Evolutionary conservation across 805 yeast genomes (phyloP).

Genomic region (Kodamaea kakaduensis): DNA sequence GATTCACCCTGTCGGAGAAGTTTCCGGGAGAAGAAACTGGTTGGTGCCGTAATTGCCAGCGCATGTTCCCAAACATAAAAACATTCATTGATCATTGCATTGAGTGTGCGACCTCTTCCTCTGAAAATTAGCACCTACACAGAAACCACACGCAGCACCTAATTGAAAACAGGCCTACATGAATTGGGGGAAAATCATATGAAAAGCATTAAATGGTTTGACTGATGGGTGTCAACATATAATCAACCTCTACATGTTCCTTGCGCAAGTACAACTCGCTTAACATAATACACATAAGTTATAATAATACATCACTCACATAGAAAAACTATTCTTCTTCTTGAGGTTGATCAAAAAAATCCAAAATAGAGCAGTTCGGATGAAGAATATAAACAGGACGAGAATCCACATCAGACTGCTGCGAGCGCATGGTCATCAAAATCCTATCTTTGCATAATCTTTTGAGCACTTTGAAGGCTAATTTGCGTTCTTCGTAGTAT

Average conservation of each 20-base stretch:
- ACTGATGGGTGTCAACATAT: too few species aligned
- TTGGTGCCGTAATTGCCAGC: constrained; percentile 63
- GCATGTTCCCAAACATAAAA: constrained; percentile 50
- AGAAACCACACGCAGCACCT: too few species aligned
- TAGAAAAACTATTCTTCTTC: constrained; percentile 11
- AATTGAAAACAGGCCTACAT: too few species aligned
- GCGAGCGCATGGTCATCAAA: constrained; percentile 52
- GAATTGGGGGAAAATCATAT: too few species aligned
- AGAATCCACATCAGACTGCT: constrained; percentile 19
- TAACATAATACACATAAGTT: too few species aligned
- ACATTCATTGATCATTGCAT: constrained; percentile 61
- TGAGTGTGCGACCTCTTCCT: constrained; percentile 46
- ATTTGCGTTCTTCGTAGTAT: constrained; percentile 62
- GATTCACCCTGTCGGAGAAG: constrained; percentile 22
- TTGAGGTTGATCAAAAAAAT: constrained; percentile 47
- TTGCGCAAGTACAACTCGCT: too few species aligned
- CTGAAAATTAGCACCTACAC: too few species aligned
- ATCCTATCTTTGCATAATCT: constrained; percentile 82
- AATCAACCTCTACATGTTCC: too few species aligned
- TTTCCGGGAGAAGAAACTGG: constrained; percentile 49
- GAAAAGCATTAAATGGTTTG: too few species aligned
- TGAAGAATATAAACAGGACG: constrained; percentile 47
- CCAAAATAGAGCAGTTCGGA: constrained; percentile 81
- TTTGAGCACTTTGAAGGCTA: constrained; percentile 76
- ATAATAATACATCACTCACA: constrained; percentile 3